Evolutionary conservation across 768 basidiomycete genomes (phyloP).

Genomic region (Strobilomyces echinocephalus): DNA sequence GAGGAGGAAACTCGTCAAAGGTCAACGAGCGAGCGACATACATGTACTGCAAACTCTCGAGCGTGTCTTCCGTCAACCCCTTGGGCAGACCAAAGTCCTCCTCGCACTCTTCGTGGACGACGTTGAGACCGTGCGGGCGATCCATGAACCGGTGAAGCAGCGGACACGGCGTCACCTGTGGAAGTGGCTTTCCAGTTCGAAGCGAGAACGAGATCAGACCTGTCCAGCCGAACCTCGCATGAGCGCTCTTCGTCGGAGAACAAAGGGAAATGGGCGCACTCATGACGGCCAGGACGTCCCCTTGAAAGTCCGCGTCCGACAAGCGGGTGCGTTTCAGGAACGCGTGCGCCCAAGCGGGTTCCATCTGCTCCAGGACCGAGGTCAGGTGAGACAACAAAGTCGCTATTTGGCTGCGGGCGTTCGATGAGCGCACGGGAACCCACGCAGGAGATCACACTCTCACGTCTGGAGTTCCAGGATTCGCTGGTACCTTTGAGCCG

Average conservation of each 20-base stretch:
- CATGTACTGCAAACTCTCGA: conserved; percentile 77
- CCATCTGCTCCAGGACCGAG: conserved; percentile 67
- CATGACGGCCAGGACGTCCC: conserved; percentile 79
- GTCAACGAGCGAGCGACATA: conserved; percentile 33
- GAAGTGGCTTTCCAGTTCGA: conserved; percentile 77
- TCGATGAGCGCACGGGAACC: neutral
- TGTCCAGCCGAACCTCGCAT: conserved; percentile 24
- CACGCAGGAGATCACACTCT: conserved; percentile 11
- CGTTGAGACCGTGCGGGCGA: conserved; percentile 53
- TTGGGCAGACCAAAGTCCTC: conserved; percentile 73
- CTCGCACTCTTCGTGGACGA: conserved; percentile 68
- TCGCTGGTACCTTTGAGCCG: conserved; percentile 67
- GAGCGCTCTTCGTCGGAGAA: neutral
- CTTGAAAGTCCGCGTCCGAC: conserved; percentile 75
- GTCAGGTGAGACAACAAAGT: conserved; percentile 69
- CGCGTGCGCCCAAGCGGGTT: conserved; percentile 73
- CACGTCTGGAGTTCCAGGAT: conserved; percentile 67
- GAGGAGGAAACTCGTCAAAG: neutral
- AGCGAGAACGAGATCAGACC: conserved; percentile 75
- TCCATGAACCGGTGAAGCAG: conserved; percentile 44
- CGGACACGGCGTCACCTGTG: conserved; percentile 83
- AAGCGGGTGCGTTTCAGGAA: conserved; percentile 72
- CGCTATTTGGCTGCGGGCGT: conserved; percentile 52
- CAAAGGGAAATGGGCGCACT: conserved; percentile 37
- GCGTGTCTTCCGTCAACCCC: conserved; percentile 64